Evolutionary conservation across 179 eudicot species (phyloP), one percentile per base, ranked within the genome.

Genomic region (Amaranthus tricolor): DNA sequence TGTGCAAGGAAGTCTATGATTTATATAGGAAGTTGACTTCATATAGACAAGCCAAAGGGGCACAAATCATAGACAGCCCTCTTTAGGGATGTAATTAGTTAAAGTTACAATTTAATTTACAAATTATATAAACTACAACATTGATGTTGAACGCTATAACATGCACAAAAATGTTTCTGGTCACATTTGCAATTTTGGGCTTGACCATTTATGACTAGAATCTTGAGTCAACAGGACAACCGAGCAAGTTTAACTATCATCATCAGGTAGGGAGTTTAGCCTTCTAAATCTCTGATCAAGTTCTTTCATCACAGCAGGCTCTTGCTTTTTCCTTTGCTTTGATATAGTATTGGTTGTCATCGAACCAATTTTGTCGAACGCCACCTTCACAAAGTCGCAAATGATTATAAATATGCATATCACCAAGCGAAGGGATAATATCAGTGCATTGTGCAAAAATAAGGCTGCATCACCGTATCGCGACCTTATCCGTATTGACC

Each of bases 301-400:
- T 87, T 92, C 97, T 66, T 94, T 97, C 97, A 92, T 90, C 7
- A 94, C 98, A 16, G 89, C 97, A 12, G 98, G 89, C 80, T 90
- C 96, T 83, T 90, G 97, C 86, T 94, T 94, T 74, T 92, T 94
- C 84, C 98, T 84, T 78, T 92, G 91, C 85, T 88, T 94, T 53
- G 96, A 89, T 82, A 94, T 85, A 13, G 79, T 83, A 78, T 85
- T 90, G 40, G 91, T 85, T 24, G 88, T 92, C 94, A 92, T 88
- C 7, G 89, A 89, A 49, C 98, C 91, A 17, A 92, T 87, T 80
- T 90, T 85, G 54, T 94, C 97, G 50, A 94, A 94, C 4, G 98
- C 99, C 62, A 93, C 99, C 99, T 95, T 86, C 76, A 57, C 40
- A 66, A 64, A 61, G 65, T 24, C 19, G 43, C 61, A 48, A 57